Evolutionary conservation across 2,329 filamentous ascomycete genomes (phyloP), one percentile per base, ranked within the genome.

Genomic region (Didymosphaeria variabile): DNA sequence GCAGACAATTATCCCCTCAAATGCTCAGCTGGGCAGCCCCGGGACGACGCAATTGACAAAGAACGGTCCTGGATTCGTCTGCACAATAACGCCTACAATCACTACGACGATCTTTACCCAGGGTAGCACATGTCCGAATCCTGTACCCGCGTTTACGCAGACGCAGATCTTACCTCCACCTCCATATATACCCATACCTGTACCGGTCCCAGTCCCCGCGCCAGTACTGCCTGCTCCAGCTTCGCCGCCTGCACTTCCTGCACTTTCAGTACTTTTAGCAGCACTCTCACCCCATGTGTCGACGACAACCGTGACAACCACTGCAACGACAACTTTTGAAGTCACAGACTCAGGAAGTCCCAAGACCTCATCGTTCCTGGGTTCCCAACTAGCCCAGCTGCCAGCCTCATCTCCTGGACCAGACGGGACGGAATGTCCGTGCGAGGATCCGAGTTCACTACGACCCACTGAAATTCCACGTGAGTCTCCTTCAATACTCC

Each of bases 281-380:
- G 46, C 44, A 12, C 45, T 42, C 17, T 38, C 53, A 36, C 26
- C 13, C 34, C n/a, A 5, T 34, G n/a, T 46, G 29, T 46, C 58
- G 5, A 58, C 44, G 15, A 59, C 58, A 47, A 52, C 32, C 34
- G 53, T 31, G 29, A 49, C 23, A 45, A 31, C 52, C 1, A 67
- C 63, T 31, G 52, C 63, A 10, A 68, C 66, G 8, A 58, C 57
- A 2, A 72, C 64, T 2, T 34, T 64, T 10, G 58, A 60, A 23
- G 51, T 63, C 17, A 66, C 63, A 13, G 36, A 60, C n/a, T 58
- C 57, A 4, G 15, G 55, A 34, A 45, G 67, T 64, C 40, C 40
- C 34, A 42, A 55, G 10, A 42, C 5, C 21, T 5, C 23, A 7
- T 36, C 55, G 23, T 58, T 54, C 21, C 56, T 21, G 12, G 40